phyloP scores from a whole-genome alignment of 148 eudicot genomes.

The Chenopodium quinoa region DNA sequence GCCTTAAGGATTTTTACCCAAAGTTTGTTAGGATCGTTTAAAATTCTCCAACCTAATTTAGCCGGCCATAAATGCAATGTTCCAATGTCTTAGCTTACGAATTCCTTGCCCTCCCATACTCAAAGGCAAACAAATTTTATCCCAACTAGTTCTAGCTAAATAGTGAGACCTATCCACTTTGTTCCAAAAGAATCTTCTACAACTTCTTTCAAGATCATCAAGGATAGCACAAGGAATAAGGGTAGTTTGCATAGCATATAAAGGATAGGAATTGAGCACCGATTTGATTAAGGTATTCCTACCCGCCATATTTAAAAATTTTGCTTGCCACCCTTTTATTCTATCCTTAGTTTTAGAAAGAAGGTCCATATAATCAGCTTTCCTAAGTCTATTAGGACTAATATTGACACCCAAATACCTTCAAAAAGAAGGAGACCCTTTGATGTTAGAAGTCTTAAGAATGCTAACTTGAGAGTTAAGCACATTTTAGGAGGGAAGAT shows the following conservation, averaged over 20 bases:
- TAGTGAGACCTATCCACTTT: not conserved
- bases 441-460: not conserved
- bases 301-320: not conserved
- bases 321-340: not conserved
- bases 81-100: not conserved
- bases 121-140: not conserved
- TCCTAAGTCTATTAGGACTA: not conserved
- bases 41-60: not conserved
- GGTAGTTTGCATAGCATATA: not conserved
- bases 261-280: not conserved
- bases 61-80: not conserved
- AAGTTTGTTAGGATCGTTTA: not conserved
- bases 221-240: not conserved
- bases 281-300: not conserved
- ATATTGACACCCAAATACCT: not conserved
- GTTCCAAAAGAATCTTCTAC: not conserved
- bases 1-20: not conserved
- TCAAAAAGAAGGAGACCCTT: not conserved
- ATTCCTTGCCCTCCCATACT: not conserved
- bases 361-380: not conserved
- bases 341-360: not conserved
- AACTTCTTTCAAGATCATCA: not conserved
- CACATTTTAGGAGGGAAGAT: not conserved
- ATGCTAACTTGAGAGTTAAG: too few relatives aligned
- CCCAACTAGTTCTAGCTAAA: not conserved